phyloP scores from a whole-genome alignment of 192 early-diverging fungal genomes.

The Coemansia javaensis region DNA sequence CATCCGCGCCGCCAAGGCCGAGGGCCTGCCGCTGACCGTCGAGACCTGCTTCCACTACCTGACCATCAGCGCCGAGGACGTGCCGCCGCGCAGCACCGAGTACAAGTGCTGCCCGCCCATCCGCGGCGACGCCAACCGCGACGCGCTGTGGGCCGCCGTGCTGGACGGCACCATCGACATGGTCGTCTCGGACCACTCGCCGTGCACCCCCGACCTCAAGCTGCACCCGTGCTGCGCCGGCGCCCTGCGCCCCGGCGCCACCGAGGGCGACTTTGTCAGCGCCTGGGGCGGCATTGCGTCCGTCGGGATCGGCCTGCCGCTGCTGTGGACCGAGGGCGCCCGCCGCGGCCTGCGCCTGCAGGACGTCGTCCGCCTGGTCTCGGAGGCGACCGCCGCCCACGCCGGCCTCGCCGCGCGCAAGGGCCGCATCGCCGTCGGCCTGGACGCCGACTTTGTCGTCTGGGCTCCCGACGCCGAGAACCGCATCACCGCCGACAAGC shows the following conservation, averaged over 20 bases:
- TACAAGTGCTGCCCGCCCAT: slow-evolving; percentile 87
- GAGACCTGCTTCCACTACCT: slow-evolving; percentile 85
- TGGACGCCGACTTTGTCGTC: slow-evolving; percentile 75
- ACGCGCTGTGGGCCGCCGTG: slow-evolving; percentile 67
- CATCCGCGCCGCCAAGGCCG: slow-evolving; percentile 65
- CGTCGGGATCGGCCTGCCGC: slow-evolving; percentile 72
- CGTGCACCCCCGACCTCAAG: slow-evolving; percentile 75
- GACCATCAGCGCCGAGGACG: slow-evolving; percentile 59
- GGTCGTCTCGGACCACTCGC: slow-evolving; percentile 80
- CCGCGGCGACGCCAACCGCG: slow-evolving; percentile 63
- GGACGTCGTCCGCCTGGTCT: slow-evolving; percentile 60
- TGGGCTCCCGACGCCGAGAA: slow-evolving; percentile 67
- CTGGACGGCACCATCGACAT: slow-evolving; percentile 75
- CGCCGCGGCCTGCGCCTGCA: slow-evolving; percentile 58
- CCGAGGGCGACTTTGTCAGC: slow-evolving; percentile 70
- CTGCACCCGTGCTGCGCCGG: slow-evolving; percentile 50
- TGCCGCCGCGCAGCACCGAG: slow-evolving; percentile 67
- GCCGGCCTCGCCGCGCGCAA: slow-evolving; percentile 59
- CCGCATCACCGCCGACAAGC: slow-evolving; percentile 55
- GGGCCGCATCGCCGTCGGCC: slow-evolving; percentile 63
- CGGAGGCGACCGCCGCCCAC: slow-evolving; percentile 61
- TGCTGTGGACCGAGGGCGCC: slow-evolving; percentile 72
- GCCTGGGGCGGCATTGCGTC: slow-evolving; percentile 82
- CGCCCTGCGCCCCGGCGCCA: slow-evolving; percentile 11
- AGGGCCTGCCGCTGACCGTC: slow-evolving; percentile 66